Evolutionary conservation across 208 protist genomes (phyloP).

Genomic region (Trypanosoma boissoni): DNA sequence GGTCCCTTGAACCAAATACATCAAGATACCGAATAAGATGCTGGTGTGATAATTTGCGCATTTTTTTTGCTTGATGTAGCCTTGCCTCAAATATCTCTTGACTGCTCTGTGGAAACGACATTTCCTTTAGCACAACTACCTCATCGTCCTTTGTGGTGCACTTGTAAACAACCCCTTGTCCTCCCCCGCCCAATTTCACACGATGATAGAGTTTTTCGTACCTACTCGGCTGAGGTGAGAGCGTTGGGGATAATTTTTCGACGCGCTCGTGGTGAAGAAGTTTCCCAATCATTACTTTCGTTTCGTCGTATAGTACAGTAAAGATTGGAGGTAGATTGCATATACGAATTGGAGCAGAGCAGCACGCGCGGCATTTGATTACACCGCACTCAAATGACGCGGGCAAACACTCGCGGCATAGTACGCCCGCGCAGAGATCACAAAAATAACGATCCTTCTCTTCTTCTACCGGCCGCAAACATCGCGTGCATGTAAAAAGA

Average conservation of each 20-base stretch:
- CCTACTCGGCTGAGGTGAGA: constrained; percentile 22
- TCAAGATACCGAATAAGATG: constrained; percentile 86
- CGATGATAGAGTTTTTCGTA: constrained; percentile 42
- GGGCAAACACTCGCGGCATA: constrained; percentile 57
- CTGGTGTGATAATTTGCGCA: constrained; percentile 65
- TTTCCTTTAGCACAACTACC: constrained; percentile 80
- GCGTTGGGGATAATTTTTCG: too few relatives aligned
- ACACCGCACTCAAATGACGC: constrained; percentile 65
- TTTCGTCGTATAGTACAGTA: constrained; percentile 5
- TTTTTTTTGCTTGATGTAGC: constrained; percentile 58
- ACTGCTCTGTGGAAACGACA: constrained; percentile 48
- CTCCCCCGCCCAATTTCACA: constrained; percentile 65
- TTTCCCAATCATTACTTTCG: constrained; percentile 4
- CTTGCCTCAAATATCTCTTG: constrained; percentile 37
- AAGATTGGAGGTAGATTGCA: constrained; percentile 22
- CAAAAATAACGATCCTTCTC: constrained; percentile 48
- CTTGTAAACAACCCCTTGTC: constrained; percentile 80
- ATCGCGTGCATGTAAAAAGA: constrained; percentile 55
- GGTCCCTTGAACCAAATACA: constrained; percentile 48
- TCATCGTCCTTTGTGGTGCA: constrained; percentile 64
- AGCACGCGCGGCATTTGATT: constrained; percentile 68
- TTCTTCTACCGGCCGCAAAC: constrained; percentile 22
- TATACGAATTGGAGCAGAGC: constrained; percentile 38
- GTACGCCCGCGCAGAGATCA: constrained; percentile 45
- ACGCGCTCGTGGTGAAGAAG: too few relatives aligned